Evolutionary conservation across 1,284 basidiomycete species (phyloP).

Genomic region (Irpex sp.): DNA sequence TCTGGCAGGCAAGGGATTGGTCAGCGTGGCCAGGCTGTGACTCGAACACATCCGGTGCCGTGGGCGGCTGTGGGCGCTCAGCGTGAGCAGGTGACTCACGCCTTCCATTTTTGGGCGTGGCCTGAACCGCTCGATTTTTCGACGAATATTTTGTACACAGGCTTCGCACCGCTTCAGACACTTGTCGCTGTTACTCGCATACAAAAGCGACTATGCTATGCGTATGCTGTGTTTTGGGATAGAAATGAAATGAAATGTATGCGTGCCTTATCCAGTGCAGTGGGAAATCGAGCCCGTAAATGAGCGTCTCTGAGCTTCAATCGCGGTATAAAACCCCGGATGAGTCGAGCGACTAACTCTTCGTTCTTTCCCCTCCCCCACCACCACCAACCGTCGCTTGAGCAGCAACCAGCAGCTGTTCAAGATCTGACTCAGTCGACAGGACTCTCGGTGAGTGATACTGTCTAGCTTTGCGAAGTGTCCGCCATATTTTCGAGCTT

Average conservation of each 20-base stretch:
- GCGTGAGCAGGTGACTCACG: background rate
- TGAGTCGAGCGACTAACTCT: slow-evolving; percentile 15
- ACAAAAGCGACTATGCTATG: background rate
- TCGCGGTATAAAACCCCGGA: slow-evolving; percentile 14
- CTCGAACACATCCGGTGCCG: background rate
- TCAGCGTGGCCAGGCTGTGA: background rate
- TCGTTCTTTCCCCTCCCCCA: slow-evolving; percentile 13
- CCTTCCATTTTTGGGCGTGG: background rate
- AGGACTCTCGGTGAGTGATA: slow-evolving; percentile 17
- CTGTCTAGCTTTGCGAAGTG: slow-evolving; percentile 9
- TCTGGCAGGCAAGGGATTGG: background rate
- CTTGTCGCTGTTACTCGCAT: background rate
- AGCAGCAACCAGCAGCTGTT: slow-evolving; percentile 12
- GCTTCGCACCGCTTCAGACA: background rate
- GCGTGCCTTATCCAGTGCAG: slow-evolving; percentile 2
- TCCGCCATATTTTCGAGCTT: slow-evolving; percentile 12
- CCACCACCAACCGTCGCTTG: slow-evolving; percentile 13
- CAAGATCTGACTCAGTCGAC: slow-evolving; percentile 16
- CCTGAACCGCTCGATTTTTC: background rate
- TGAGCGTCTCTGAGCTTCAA: slow-evolving; percentile 21
- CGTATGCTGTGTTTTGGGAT: background rate
- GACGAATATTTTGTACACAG: background rate
- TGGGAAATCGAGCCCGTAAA: slow-evolving; percentile 3
- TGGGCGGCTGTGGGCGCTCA: background rate
- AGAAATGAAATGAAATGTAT: background rate